Percentiles rank a stretch among this genome's conserved stretches.
These are phyloP conservation scores for Populus trichocarpa DNA, from an alignment of 441 rosid species.

Conservation along the genomic window DNA sequence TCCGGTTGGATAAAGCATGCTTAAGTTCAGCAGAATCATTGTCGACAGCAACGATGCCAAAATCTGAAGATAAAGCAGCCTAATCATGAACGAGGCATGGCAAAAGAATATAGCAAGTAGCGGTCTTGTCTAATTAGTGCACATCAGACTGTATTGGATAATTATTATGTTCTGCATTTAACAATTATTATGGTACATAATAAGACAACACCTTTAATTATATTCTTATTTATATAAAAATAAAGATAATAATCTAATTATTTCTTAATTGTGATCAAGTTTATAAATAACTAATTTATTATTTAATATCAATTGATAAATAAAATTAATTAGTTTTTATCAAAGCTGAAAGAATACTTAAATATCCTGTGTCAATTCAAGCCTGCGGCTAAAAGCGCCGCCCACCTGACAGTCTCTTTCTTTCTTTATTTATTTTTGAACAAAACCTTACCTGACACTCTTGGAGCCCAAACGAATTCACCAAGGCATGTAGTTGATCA, in stretches of 20 bases:
- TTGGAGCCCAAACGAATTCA: too few species aligned
- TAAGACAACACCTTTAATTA: not conserved
- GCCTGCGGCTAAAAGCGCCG: not conserved
- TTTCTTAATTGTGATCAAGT: not conserved
- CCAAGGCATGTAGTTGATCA: too few species aligned
- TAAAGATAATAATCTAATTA: too few species aligned
- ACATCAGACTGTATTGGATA: not conserved
- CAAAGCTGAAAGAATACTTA: too few species aligned
- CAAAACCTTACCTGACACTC: not conserved
- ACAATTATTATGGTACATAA: not conserved
- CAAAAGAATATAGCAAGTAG: not conserved
- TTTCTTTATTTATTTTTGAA: too few species aligned
- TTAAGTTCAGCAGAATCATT: not conserved
- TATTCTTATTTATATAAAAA: not conserved
- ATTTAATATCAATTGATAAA: too few species aligned
- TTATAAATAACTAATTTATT: too few species aligned
- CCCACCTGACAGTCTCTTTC: not conserved
- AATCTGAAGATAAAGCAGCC: not conserved
- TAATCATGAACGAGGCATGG: not conserved
- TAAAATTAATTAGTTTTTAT: not conserved
- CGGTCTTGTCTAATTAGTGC: not conserved
- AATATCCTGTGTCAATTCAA: not conserved
- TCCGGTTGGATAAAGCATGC: not conserved
- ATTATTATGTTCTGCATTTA: not conserved
- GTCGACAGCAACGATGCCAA: not conserved